A percentile compares a stretch with the other conserved stretches of the same genome.
phyloP scores from a whole-genome alignment of 2,329 filamentous ascomycete species.

The Alternaria ethzedia region DNA sequence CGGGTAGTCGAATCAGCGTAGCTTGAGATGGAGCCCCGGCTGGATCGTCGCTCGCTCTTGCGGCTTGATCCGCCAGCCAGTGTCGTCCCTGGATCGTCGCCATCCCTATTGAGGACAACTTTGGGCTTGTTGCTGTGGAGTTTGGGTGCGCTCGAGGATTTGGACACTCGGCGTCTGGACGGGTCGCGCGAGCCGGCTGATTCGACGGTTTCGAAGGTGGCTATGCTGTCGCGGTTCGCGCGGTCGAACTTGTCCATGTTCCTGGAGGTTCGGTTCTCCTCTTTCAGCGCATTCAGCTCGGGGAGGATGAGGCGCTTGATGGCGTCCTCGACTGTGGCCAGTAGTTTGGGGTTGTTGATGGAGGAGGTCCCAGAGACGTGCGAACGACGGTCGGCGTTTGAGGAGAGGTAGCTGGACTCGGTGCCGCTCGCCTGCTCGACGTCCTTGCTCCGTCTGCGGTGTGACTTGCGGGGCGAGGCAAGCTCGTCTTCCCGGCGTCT shows the following conservation, averaged over 20 bases:
- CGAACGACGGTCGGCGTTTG: conserved; percentile 62
- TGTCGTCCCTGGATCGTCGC: conserved; percentile 64
- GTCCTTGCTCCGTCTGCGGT: conserved; percentile 53
- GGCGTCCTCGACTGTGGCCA: conserved; percentile 92
- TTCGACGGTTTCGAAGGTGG: conserved; percentile 63
- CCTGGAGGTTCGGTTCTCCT: conserved; percentile 81
- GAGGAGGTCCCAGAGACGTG: conserved; percentile 65
- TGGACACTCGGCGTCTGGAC: conserved; percentile 62
- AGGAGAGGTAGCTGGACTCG: conserved; percentile 69
- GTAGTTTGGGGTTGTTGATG: conserved; percentile 88
- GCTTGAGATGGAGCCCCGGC: conserved; percentile 56
- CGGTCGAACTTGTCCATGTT: conserved; percentile 72
- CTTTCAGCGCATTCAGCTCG: conserved; percentile 88
- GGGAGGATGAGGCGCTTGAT: conserved; percentile 89
- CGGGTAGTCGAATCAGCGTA: conserved; percentile 48
- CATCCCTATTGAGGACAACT: conserved; percentile 64
- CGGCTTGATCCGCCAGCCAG: conserved; percentile 62
- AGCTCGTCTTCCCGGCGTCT: conserved; percentile 39
- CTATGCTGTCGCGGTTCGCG: conserved; percentile 52
- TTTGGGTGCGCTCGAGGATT: conserved; percentile 67
- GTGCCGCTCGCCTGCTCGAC: conserved; percentile 58
- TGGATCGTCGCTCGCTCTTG: conserved; percentile 60
- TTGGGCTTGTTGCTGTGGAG: conserved; percentile 63
- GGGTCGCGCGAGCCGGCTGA: conserved; percentile 57
- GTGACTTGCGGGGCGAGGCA: conserved; percentile 40